phyloP scores from a whole-genome alignment of 306 rosid genomes.

The Oxytropis ochrocephala region DNA sequence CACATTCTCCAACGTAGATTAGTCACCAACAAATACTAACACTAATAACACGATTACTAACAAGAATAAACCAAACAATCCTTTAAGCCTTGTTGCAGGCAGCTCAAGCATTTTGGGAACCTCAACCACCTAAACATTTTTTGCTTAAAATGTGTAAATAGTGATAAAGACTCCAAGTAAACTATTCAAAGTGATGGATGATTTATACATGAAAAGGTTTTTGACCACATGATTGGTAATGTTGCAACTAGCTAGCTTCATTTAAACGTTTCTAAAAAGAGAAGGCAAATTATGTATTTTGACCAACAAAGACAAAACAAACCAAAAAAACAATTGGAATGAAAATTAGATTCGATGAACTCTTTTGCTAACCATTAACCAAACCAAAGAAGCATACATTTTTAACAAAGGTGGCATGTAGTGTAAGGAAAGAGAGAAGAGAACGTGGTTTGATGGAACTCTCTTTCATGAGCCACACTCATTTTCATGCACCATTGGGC shows the following conservation, averaged over 20 bases:
- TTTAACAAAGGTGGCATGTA: background rate
- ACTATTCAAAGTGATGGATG: background rate
- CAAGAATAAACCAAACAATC: background rate
- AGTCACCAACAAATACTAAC: no score
- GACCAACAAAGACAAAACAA: slow-evolving; percentile 21
- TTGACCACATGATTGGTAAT: slow-evolving; percentile 16
- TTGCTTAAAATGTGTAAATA: background rate
- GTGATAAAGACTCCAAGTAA: background rate
- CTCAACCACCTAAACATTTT: background rate
- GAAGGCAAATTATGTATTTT: slow-evolving; percentile 5
- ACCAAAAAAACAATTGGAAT: background rate
- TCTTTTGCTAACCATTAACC: background rate
- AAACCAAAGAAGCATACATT: background rate
- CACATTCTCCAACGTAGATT: no score
- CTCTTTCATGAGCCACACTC: slow-evolving; percentile 11
- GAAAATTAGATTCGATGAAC: slow-evolving; percentile 22
- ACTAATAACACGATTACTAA: no score
- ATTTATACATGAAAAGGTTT: background rate
- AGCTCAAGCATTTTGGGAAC: background rate
- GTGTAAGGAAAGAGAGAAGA: background rate
- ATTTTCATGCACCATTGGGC: slow-evolving; percentile 8
- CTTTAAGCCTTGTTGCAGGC: background rate
- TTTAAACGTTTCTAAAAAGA: slow-evolving; percentile 15
- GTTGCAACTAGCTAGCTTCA: slow-evolving; percentile 6
- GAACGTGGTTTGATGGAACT: slow-evolving; percentile 6